Evolutionary conservation across 2,329 filamentous ascomycete genomes (phyloP).

Genomic region (Cytospora leucostoma): DNA sequence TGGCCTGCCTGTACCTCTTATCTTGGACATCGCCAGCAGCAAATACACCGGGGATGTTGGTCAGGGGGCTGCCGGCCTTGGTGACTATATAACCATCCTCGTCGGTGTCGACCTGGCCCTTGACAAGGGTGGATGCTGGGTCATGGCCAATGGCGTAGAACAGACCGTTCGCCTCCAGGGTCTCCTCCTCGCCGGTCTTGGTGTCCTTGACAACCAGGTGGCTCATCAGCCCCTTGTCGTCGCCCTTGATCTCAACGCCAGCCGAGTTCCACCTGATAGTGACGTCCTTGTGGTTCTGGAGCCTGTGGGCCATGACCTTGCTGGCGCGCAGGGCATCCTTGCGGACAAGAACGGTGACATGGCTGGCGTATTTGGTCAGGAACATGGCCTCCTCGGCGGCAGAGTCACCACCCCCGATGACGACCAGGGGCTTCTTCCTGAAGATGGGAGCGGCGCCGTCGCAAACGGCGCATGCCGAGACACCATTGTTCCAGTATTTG

Average conservation of each 20-base stretch:
- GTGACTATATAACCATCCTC: conserved; percentile 90
- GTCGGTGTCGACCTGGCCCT: conserved; percentile 86
- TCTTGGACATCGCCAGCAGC: conserved; percentile 98
- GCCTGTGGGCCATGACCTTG: conserved; percentile 86
- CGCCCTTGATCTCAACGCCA: conserved; percentile 81
- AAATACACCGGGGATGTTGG: conserved; percentile 88
- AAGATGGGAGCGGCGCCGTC: conserved; percentile 97
- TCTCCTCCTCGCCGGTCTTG: conserved; percentile 73
- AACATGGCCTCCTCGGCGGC: conserved; percentile 97
- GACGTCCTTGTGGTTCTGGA: conserved; percentile 83
- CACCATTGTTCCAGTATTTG: conserved; percentile 95
- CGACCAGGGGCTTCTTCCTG: conserved; percentile 90
- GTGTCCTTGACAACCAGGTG: conserved; percentile 82
- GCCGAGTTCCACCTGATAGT: conserved; percentile 85
- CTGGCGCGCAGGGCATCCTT: conserved; percentile 83
- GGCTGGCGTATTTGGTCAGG: conserved; percentile 94
- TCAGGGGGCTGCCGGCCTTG: conserved; percentile 82
- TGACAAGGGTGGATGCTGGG: conserved; percentile 86
- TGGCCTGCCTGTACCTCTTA: conserved; percentile 96
- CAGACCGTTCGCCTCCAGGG: conserved; percentile 85
- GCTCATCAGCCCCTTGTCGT: conserved; percentile 84
- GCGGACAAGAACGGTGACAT: conserved; percentile 91
- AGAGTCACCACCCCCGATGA: conserved; percentile 95
- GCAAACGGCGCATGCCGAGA: conserved; percentile 95
- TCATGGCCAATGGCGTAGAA: conserved; percentile 99